Evolutionary conservation across 345 rosid species (phyloP).

Genomic region (Jatropha curcas): DNA sequence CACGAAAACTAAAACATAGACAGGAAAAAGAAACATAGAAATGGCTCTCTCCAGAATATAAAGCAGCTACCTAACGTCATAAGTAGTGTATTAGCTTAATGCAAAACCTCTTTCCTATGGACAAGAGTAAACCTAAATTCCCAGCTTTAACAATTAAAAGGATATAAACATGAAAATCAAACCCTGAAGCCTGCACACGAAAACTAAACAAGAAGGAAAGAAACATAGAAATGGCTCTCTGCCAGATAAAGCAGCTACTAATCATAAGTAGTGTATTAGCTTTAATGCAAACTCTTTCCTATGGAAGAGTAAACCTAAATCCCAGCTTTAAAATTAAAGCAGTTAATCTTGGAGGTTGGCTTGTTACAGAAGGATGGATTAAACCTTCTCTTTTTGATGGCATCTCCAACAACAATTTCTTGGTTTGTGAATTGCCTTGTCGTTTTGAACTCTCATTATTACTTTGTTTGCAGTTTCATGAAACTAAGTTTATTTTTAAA

Average conservation of each 20-base stretch:
- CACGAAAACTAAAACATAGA: no score
- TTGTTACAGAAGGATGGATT: slow-evolving; percentile 71
- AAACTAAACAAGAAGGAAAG: background rate
- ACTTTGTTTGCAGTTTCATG: background rate
- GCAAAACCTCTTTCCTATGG: slow-evolving; percentile 22
- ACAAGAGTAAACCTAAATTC: slow-evolving; percentile 17
- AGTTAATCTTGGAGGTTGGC: slow-evolving; percentile 74
- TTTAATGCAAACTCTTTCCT: slow-evolving; percentile 14
- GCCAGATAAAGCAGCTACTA: slow-evolving; percentile 11
- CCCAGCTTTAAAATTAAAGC: slow-evolving; percentile 39
- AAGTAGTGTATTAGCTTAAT: background rate
- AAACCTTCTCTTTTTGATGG: slow-evolving; percentile 65
- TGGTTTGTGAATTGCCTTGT: slow-evolving; percentile 32
- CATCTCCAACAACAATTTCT: slow-evolving; percentile 58
- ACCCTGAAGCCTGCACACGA: no score
- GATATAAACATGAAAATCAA: background rate
- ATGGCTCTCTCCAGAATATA: slow-evolving; percentile 14
- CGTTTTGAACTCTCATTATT: background rate
- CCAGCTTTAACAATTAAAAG: slow-evolving; percentile 26
- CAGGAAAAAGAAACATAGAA: background rate
- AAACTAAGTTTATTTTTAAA: background rate
- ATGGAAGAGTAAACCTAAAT: slow-evolving; percentile 20
- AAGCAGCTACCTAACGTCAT: slow-evolving; percentile 12
- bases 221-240: slow-evolving; percentile 1
- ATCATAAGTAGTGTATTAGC: background rate